Conservation (phyloP, 192 early-diverging fungal species). For the Entomortierella beljakovae region DNA sequence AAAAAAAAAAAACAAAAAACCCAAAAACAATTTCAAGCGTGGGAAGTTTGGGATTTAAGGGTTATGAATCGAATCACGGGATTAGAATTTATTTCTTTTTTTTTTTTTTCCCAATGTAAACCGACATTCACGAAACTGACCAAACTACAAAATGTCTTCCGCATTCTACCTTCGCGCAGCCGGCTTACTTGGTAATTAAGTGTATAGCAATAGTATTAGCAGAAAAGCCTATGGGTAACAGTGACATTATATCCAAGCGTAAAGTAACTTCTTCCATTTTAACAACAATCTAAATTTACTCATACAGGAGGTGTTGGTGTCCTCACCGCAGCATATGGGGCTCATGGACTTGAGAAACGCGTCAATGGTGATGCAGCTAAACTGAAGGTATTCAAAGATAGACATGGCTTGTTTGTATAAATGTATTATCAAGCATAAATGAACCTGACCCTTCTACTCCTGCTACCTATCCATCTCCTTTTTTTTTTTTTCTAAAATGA, state of each 20-base stretch:
- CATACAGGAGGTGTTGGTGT: slow-evolving; percentile 45
- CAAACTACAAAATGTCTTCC: slow-evolving; percentile 21
- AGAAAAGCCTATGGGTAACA: background rate
- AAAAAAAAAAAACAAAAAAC: background rate
- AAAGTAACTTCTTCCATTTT: too few species aligned
- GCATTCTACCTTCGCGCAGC: slow-evolving; percentile 47
- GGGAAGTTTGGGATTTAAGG: slow-evolving; percentile 6
- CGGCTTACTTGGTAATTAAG: slow-evolving; percentile 30
- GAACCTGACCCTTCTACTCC: too few species aligned
- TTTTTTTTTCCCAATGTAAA: background rate
- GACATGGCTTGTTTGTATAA: too few species aligned
- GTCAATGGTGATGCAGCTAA: slow-evolving; percentile 43
- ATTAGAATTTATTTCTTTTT: background rate
- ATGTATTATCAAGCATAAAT: too few species aligned
- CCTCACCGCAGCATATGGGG: slow-evolving; percentile 38
- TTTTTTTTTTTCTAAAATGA: background rate
- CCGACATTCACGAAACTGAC: background rate
- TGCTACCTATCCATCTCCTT: background rate
- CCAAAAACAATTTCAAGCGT: slow-evolving; percentile 9
- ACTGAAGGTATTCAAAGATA: slow-evolving; percentile 34
- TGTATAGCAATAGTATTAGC: background rate
- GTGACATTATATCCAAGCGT: too few species aligned
- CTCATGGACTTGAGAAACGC: slow-evolving; percentile 48
- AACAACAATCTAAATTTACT: too few species aligned
- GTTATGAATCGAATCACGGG: background rate